Percentiles rank a stretch among this genome's conserved stretches.
Conservation (phyloP, 331 rosid genomes). For the Malus hybrid region DNA sequence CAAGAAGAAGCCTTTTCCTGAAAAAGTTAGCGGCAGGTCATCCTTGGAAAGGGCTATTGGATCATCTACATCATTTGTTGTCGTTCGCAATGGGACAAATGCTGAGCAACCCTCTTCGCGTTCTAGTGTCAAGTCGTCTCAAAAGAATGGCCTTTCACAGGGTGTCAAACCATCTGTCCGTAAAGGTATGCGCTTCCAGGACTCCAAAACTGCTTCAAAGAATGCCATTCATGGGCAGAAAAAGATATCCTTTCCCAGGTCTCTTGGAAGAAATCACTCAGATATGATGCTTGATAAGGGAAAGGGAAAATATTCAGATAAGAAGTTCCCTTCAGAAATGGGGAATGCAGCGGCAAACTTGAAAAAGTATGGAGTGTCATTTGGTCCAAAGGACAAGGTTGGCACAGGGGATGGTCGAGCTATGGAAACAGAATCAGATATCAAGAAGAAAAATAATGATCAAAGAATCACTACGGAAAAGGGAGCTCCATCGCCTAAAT, state of each 20-base stretch:
- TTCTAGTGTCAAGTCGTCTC: constrained; percentile 29
- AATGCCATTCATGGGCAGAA: constrained; percentile 33
- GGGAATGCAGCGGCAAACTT: constrained; percentile 23
- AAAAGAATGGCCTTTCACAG: constrained; percentile 23
- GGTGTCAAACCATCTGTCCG: constrained; percentile 23
- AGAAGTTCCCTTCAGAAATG: constrained; percentile 25
- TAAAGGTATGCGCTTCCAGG: constrained; percentile 28
- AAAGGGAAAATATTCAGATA: constrained; percentile 19
- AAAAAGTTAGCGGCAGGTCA: constrained; percentile 17
- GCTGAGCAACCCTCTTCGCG: constrained; percentile 17
- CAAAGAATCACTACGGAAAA: constrained; percentile 17
- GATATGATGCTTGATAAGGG: constrained; percentile 28
- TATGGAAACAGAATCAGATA: constrained; percentile 27
- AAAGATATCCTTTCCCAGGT: constrained; percentile 19
- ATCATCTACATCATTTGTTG: constrained; percentile 27
- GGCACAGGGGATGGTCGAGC: constrained; percentile 17
- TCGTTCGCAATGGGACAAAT: constrained; percentile 16
- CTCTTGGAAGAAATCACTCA: constrained; percentile 31
- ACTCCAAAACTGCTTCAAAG: constrained; percentile 31
- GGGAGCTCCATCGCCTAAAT: constrained; percentile 24
- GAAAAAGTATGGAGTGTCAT: constrained; percentile 23
- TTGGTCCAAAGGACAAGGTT: constrained; percentile 21
- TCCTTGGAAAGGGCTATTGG: constrained; percentile 21
- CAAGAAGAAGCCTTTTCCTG: constrained; percentile 31
- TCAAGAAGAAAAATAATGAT: constrained; percentile 40